phyloP scores from a whole-genome alignment of 768 basidiomycete genomes.

The Kwoniella europaea region DNA sequence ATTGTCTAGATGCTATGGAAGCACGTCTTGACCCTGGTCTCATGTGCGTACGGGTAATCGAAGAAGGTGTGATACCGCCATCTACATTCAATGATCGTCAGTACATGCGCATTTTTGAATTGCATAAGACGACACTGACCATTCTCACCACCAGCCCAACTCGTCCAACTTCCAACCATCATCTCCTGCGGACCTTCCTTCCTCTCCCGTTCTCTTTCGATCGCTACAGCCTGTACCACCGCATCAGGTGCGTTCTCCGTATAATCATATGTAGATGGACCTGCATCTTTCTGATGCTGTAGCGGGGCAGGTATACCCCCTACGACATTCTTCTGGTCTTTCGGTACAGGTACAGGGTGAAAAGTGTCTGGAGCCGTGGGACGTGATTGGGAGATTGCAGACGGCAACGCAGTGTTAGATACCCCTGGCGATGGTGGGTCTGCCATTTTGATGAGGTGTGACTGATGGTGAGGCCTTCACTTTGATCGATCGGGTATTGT shows the following conservation, averaged over 20 bases:
- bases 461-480: not conserved
- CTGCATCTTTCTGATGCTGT: constrained; percentile 10
- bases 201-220: constrained; percentile 44
- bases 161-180: constrained; percentile 46
- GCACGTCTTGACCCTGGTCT: constrained; percentile 42
- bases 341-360: constrained; percentile 32
- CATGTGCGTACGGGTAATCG: constrained; percentile 38
- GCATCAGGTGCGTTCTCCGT: constrained; percentile 49
- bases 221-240: constrained; percentile 41
- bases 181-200: constrained; percentile 50
- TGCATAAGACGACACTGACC: constrained; percentile 15
- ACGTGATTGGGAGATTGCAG: constrained; percentile 30
- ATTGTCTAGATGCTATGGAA: constrained; percentile 40
- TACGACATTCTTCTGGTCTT: not conserved
- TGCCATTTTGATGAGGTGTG: constrained; percentile 24
- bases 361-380: constrained; percentile 30
- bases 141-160: constrained; percentile 42
- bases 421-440: constrained; percentile 29
- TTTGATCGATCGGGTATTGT: too few relatives aligned
- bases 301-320: constrained; percentile 7
- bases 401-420: constrained; percentile 26
- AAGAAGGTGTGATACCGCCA: constrained; percentile 42
- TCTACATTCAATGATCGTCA: constrained; percentile 23
- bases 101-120: not conserved
- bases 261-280: constrained; percentile 41